Conservation (phyloP, 306 rosid genomes). For the Alnus rubra region DNA sequence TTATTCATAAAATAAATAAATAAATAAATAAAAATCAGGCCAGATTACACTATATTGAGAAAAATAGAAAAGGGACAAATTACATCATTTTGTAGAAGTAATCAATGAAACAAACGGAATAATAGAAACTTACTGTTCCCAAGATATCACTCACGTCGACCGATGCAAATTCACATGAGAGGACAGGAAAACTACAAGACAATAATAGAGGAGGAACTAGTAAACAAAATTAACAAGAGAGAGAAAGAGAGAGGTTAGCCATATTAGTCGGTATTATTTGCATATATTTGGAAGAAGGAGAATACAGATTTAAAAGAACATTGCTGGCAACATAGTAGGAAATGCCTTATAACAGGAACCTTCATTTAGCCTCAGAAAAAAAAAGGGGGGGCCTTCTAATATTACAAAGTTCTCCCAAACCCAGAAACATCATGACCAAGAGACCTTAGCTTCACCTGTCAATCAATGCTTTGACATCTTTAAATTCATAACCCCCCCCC, state of each 20-base stretch:
- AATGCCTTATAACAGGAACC: background rate
- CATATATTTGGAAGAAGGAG: background rate
- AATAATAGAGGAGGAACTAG: slow-evolving; percentile 38
- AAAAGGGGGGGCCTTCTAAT: too few relatives aligned
- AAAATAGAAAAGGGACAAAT: slow-evolving; percentile 1
- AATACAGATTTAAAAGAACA: background rate
- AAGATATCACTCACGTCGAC: slow-evolving; percentile 85
- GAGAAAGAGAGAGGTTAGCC: slow-evolving; percentile 6
- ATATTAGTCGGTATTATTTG: background rate
- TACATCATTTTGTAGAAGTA: background rate
- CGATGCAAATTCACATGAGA: slow-evolving; percentile 96
- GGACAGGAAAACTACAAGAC: slow-evolving; percentile 82
- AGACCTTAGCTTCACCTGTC: background rate
- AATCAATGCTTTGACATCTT: background rate
- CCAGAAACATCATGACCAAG: background rate
- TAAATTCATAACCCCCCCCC: background rate
- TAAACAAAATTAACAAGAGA: slow-evolving; percentile 18
- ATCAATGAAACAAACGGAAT: slow-evolving; percentile 26
- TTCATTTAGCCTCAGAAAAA: background rate
- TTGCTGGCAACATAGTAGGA: background rate
- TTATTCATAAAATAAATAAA: too few relatives aligned
- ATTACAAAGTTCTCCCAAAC: background rate
- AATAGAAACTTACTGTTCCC: slow-evolving; percentile 90
- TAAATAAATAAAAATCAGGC: slow-evolving; percentile 30
- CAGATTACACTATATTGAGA: slow-evolving; percentile 13